Evolutionary conservation across 1,139 yeast genomes (phyloP).

Genomic region (Nakaseomyces uthaithaninus): DNA sequence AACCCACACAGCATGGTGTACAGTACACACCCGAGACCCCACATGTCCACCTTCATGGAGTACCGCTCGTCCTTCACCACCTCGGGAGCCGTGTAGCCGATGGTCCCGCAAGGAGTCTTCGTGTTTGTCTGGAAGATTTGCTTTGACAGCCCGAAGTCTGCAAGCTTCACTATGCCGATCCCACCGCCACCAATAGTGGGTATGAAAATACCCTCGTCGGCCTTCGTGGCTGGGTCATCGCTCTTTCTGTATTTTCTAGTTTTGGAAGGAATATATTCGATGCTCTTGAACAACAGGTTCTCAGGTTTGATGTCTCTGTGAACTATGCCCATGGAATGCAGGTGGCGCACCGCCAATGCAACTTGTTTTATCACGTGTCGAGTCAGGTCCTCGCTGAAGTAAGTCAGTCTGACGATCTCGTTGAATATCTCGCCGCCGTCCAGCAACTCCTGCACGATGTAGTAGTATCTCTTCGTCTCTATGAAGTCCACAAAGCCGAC

Average conservation of each 20-base stretch:
- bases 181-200: slow-evolving; percentile 86
- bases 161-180: slow-evolving; percentile 75
- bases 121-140: slow-evolving; percentile 62
- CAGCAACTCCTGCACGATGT: slow-evolving; percentile 74
- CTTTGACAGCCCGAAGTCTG: slow-evolving; percentile 90
- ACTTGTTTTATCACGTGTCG: slow-evolving; percentile 81
- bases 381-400: slow-evolving; percentile 77
- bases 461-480: slow-evolving; percentile 60
- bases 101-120: slow-evolving; percentile 85
- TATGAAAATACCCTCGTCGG: slow-evolving; percentile 78
- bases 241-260: slow-evolving; percentile 49
- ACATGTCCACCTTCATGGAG: slow-evolving; percentile 87
- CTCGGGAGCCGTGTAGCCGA: slow-evolving; percentile 91
- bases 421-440: slow-evolving; percentile 94
- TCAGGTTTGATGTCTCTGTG: slow-evolving; percentile 96
- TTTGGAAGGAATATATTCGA: slow-evolving; percentile 49
- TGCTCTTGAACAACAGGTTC: slow-evolving; percentile 75
- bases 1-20: slow-evolving; percentile 89
- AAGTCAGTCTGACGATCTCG: slow-evolving; percentile 84
- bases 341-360: slow-evolving; percentile 69
- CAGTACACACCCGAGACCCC: slow-evolving; percentile 92
- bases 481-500: slow-evolving; percentile 62
- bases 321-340: slow-evolving; percentile 81
- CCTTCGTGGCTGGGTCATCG: slow-evolving; percentile 62
- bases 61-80: slow-evolving; percentile 80